A percentile compares a stretch with the other conserved stretches of the same genome.
phyloP scores from a whole-genome alignment of 106 monocot species.

The Apostasia ramifera region DNA sequence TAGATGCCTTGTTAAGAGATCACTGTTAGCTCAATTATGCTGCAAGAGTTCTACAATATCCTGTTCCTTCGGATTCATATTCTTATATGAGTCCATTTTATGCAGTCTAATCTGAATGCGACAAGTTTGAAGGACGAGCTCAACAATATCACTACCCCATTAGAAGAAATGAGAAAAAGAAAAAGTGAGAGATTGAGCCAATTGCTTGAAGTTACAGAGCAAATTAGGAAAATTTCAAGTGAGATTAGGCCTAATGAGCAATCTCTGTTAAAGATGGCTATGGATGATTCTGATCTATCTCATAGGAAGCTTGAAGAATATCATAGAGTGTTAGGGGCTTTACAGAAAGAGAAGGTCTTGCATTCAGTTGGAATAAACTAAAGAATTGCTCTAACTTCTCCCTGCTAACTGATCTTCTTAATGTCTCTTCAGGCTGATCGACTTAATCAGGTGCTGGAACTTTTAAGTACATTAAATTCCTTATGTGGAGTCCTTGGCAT shows the following conservation, averaged over 20 bases:
- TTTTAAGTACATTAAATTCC: constrained; percentile 38
- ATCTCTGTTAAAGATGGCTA: constrained; percentile 11
- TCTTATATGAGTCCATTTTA: not conserved
- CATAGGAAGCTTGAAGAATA: constrained; percentile 65
- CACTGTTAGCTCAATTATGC: not conserved
- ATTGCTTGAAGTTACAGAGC: constrained; percentile 55
- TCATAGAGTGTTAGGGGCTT: constrained; percentile 47
- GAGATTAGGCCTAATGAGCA: constrained; percentile 47
- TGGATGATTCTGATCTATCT: constrained; percentile 70
- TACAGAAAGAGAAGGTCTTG: constrained; percentile 79
- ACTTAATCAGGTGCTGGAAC: constrained; percentile 55
- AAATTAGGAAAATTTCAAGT: constrained; percentile 50
- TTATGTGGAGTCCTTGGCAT: constrained; percentile 77
- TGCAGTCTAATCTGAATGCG: constrained; percentile 44
- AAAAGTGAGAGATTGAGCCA: constrained; percentile 49
- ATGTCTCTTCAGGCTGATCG: constrained; percentile 45
- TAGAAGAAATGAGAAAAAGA: constrained; percentile 74
- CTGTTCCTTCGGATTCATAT: too few relatives aligned
- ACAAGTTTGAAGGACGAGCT: constrained; percentile 61
- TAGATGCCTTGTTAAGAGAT: not conserved
- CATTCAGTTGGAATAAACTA: not conserved
- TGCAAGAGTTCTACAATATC: not conserved
- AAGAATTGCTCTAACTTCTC: not conserved
- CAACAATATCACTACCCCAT: constrained; percentile 29
- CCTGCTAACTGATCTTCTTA: not conserved